These are phyloP conservation scores for Nicotiana attenuata DNA, from an alignment of 257 asterid species.

Conservation along the genomic window DNA sequence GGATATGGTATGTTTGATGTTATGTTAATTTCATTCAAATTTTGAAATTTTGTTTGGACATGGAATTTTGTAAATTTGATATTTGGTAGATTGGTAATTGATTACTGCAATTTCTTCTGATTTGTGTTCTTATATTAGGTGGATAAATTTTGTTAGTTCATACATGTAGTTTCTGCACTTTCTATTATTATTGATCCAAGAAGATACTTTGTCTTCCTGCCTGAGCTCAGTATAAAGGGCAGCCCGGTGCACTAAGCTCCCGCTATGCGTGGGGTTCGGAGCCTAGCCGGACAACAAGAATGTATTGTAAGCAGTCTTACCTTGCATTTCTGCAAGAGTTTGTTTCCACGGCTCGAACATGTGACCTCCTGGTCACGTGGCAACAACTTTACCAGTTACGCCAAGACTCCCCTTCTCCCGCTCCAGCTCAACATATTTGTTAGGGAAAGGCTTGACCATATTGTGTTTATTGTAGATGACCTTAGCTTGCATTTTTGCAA, in stretches of 20 bases:
- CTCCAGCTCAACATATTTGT: no score
- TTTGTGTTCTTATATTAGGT: background rate
- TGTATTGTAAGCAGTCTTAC: no score
- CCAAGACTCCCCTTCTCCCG: no score
- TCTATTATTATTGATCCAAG: background rate
- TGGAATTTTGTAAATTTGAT: background rate
- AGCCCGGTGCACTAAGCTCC: background rate
- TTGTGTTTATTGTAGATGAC: background rate
- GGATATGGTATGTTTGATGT: conserved; percentile 17
- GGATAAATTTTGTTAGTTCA: background rate
- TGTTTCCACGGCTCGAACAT: no score
- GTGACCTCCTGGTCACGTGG: no score
- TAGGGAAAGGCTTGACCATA: background rate
- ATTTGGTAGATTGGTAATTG: background rate
- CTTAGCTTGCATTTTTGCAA: background rate
- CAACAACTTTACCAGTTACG: no score
- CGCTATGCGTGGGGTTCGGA: no score
- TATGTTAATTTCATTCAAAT: conserved; percentile 6
- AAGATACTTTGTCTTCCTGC: background rate
- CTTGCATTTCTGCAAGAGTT: no score
- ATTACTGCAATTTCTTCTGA: background rate
- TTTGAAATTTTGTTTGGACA: background rate
- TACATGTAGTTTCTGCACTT: background rate
- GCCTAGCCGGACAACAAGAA: no score
- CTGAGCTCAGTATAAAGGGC: background rate